phyloP scores from a whole-genome alignment of 78 protist species.

The Dictyostelium firmibasis region DNA sequence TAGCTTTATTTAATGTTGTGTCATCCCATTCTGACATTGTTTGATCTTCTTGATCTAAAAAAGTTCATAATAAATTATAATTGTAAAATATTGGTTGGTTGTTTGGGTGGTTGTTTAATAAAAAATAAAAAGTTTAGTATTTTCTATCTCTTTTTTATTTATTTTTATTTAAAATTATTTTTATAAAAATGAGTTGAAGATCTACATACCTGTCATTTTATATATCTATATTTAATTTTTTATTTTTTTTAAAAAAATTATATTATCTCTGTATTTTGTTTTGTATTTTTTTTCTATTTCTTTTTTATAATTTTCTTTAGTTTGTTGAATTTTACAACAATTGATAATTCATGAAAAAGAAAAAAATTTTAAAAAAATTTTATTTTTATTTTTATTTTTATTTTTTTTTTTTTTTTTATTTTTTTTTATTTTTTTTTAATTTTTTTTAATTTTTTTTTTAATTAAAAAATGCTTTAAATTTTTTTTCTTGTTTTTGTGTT shows the following conservation, averaged over 20 bases:
- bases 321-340: neutral
- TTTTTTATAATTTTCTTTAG: neutral
- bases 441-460: neutral
- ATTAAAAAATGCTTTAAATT: neutral
- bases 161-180: too few relatives aligned
- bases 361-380: neutral
- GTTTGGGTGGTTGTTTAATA: too few relatives aligned
- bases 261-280: neutral
- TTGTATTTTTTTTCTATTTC: neutral
- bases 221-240: neutral
- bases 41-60: conserved; percentile 3
- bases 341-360: neutral
- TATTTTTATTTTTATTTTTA: neutral
- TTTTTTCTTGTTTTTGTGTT: neutral
- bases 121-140: neutral
- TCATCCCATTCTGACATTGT: conserved; percentile 76
- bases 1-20: neutral
- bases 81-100: too few relatives aligned
- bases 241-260: neutral
- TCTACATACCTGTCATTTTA: neutral
- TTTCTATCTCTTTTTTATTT: neutral
- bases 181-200: neutral
- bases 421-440: neutral
- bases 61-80: too few relatives aligned
- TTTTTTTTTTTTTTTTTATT: neutral